Conservation (phyloP, 345 rosid genomes). For the Mallotus nudiflorus region DNA sequence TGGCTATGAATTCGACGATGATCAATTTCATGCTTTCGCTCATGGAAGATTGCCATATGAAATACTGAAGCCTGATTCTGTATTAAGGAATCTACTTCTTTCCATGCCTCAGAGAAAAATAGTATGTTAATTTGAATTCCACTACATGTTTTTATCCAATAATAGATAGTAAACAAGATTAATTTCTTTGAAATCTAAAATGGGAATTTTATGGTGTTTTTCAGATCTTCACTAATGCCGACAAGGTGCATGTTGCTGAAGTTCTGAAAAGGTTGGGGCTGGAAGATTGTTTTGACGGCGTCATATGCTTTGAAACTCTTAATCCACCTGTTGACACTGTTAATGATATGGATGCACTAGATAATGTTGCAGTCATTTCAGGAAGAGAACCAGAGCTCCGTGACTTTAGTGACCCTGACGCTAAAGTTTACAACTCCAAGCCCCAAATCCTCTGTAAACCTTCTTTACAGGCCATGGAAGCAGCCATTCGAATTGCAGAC, state of each 20-base stretch:
- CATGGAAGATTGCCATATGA: slow-evolving; percentile 87
- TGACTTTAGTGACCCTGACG: slow-evolving; percentile 9
- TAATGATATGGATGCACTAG: slow-evolving; percentile 25
- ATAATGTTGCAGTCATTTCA: slow-evolving; percentile 19
- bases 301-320: slow-evolving; percentile 37
- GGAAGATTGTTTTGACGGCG: slow-evolving; percentile 35
- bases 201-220: slow-evolving; percentile 1
- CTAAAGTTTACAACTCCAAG: slow-evolving; percentile 15
- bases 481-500: slow-evolving; percentile 59
- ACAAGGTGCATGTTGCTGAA: slow-evolving; percentile 29
- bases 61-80: slow-evolving; percentile 63
- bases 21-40: slow-evolving; percentile 76
- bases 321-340: slow-evolving; percentile 31
- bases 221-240: slow-evolving; percentile 35
- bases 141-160: background rate
- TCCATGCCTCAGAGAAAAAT: slow-evolving; percentile 83
- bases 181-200: background rate
- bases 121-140: slow-evolving; percentile 37
- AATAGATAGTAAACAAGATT: background rate
- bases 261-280: slow-evolving; percentile 28
- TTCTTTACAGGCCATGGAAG: slow-evolving; percentile 58
- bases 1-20: slow-evolving; percentile 82
- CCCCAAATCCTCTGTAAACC: slow-evolving; percentile 66
- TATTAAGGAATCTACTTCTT: slow-evolving; percentile 72
- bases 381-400: slow-evolving; percentile 13